Base-by-base conservation (phyloP, 1,284 basidiomycete species). In the Sanghuangporus baumii region DNA sequence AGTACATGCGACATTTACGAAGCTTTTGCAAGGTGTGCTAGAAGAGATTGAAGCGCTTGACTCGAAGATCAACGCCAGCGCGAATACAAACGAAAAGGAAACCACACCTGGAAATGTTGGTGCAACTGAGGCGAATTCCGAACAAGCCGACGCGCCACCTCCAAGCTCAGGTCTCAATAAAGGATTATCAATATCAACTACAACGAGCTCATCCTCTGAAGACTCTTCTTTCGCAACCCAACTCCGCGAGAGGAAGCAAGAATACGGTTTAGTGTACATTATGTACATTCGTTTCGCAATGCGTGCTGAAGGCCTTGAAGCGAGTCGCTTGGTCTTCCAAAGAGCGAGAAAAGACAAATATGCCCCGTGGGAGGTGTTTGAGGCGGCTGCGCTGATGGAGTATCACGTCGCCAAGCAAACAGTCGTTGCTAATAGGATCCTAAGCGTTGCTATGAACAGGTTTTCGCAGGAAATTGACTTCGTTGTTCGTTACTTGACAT, bases 251-350 rank as follows among this genome's bases (percentile, higher is more conserved):
- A 75, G 85, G 70, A 77, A 81, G 76, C 83, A 82, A 68, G 87
- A 86, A 68, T 91, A 84, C 69, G 88, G 83, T 61, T 76, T 83
- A 62, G 89, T 81, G 16, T 90, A 82, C 77, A 88, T 88, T 73
- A 90, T 94, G 81, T 95, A 96, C 74, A 98, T 99, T 89, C 84
- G 96, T 14, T 98, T 95, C 69, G 88, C 88, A 0, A 78, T 92
- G 57, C 81, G 94, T n/a, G 85, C 91, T 0, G 93, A 96, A 78
- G 73, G 81, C 88, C 50, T 62, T 26, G 60, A 62, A 31, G 60
- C 64, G 2, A 89, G 91, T 20, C 80, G 97, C 58, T 78, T 81
- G 1, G 79, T 96, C 1, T 99, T 99, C 71, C 84, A 82, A 36
- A 89, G 89, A 72, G 94, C 95, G 12, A 83, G 96, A 66, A 92